These are phyloP conservation scores for Stephania cephalantha DNA, from an alignment of 164 flowering plant species.

Conservation along the genomic window DNA sequence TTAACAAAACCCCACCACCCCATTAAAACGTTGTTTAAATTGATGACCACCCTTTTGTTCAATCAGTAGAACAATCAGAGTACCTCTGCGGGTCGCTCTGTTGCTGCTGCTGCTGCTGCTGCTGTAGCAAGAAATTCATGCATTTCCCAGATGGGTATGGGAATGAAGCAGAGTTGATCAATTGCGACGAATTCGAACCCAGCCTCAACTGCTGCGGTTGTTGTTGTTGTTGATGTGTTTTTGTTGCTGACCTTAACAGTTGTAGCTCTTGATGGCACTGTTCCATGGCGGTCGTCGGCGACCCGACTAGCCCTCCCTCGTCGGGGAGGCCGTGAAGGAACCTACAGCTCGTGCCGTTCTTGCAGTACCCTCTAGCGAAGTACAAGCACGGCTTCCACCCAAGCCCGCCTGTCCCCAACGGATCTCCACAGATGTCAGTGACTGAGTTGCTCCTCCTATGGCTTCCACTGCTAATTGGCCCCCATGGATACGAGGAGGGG, in stretches of 20 bases:
- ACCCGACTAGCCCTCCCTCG: conserved; percentile 29
- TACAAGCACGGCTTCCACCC: conserved; percentile 69
- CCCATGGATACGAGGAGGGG: conserved; percentile 18
- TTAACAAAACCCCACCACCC: conserved; percentile 2
- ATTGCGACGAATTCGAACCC: conserved; percentile 23
- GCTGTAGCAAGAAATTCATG: conserved; percentile 34
- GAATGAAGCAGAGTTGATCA: conserved; percentile 35
- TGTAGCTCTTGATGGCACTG: conserved; percentile 37
- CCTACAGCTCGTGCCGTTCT: conserved; percentile 52
- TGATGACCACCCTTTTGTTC: not conserved
- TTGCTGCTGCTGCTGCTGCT: conserved; percentile 16
- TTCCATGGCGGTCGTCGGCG: conserved; percentile 44
- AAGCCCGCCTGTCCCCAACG: conserved; percentile 30
- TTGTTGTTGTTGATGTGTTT: conserved; percentile 27
- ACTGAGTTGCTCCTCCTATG: conserved; percentile 17
- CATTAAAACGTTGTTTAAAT: too few species aligned
- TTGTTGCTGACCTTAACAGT: conserved; percentile 25
- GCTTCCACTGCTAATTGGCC: conserved; percentile 14
- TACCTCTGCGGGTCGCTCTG: conserved; percentile 58
- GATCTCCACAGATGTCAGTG: not conserved
- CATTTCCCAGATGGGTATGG: conserved; percentile 26
- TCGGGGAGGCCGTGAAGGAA: conserved; percentile 39
- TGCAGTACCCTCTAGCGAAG: conserved; percentile 62
- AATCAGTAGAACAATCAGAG: not conserved
- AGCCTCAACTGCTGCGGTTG: conserved; percentile 29